These are phyloP conservation scores for Paramecium biaurelia DNA, from an alignment of 73 alveolate genomes.

Conservation along the genomic window DNA sequence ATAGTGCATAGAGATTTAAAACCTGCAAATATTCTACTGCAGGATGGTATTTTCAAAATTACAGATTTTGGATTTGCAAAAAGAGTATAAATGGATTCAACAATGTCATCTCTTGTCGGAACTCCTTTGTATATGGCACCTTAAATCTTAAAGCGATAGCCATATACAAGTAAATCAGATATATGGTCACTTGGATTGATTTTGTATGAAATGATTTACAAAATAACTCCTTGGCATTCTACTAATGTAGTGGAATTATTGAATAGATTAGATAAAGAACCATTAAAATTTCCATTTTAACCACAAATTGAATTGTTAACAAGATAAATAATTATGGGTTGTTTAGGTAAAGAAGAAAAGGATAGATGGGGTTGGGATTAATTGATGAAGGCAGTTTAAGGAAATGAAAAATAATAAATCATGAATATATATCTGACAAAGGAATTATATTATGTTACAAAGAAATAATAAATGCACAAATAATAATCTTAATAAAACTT, in stretches of 20 bases:
- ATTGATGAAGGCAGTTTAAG: not conserved
- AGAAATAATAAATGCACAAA: not conserved
- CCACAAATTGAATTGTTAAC: not conserved
- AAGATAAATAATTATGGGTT: not conserved
- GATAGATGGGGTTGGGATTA: constrained; percentile 36
- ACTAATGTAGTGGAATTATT: constrained; percentile 59
- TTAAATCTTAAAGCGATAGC: constrained; percentile 72
- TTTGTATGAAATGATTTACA: constrained; percentile 83
- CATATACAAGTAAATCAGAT: constrained; percentile 81
- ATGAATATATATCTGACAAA: not conserved
- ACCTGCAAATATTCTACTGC: constrained; percentile 60
- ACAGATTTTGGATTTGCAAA: constrained; percentile 71
- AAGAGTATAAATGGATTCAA: constrained; percentile 33
- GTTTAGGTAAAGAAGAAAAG: constrained; percentile 8
- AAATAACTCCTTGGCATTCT: constrained; percentile 78
- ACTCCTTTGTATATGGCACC: constrained; percentile 89
- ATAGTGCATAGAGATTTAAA: constrained; percentile 60
- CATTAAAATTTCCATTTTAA: constrained; percentile 41
- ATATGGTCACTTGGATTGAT: constrained; percentile 84
- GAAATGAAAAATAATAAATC: not conserved
- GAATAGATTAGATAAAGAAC: constrained; percentile 24
- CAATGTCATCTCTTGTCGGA: constrained; percentile 78
- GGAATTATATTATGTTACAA: not conserved
- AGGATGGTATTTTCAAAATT: constrained; percentile 58
- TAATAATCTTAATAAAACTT: constrained; percentile 9